phyloP scores from a whole-genome alignment of 1,284 basidiomycete genomes.

The Mixia osmundae region DNA sequence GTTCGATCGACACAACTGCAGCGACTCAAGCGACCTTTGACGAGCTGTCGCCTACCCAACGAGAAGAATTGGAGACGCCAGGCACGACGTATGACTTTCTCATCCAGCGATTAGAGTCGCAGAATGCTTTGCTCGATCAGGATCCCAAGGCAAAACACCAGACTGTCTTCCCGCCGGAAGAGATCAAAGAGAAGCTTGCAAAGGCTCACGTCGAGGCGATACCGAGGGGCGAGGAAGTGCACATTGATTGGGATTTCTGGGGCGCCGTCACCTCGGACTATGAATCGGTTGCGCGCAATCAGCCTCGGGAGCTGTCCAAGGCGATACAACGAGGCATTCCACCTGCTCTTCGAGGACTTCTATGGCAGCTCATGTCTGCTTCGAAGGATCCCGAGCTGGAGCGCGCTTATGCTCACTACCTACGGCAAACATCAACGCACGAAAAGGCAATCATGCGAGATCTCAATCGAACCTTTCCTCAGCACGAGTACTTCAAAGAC shows the following conservation, averaged over 20 bases:
- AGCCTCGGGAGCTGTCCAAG: conserved; percentile 40
- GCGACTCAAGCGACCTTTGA: too few species aligned
- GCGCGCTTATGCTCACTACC: conserved; percentile 50
- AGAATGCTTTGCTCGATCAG: neutral
- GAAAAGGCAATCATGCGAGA: conserved; percentile 88
- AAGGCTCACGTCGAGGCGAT: neutral
- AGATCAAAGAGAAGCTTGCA: neutral
- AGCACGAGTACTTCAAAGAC: conserved; percentile 74
- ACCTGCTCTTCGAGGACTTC: conserved; percentile 61
- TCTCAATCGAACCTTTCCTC: conserved; percentile 86
- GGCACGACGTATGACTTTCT: conserved; percentile 3
- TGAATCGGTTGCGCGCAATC: conserved; percentile 49
- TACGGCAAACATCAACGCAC: conserved; percentile 63
- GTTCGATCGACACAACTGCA: too few species aligned
- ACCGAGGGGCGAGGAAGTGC: neutral
- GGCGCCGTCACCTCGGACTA: conserved; percentile 87
- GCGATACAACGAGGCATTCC: conserved; percentile 89
- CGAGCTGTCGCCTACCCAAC: too few species aligned
- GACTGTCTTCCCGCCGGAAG: neutral
- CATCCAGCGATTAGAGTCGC: conserved; percentile 3
- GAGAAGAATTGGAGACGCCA: neutral
- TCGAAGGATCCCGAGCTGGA: conserved; percentile 78
- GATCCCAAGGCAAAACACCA: neutral
- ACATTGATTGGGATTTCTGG: conserved; percentile 60
- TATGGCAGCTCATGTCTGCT: conserved; percentile 94